Percentiles rank a stretch among this genome's conserved stretches.
Conservation (phyloP, 1,284 basidiomycete genomes). For the Heterobasidion irregulare region DNA sequence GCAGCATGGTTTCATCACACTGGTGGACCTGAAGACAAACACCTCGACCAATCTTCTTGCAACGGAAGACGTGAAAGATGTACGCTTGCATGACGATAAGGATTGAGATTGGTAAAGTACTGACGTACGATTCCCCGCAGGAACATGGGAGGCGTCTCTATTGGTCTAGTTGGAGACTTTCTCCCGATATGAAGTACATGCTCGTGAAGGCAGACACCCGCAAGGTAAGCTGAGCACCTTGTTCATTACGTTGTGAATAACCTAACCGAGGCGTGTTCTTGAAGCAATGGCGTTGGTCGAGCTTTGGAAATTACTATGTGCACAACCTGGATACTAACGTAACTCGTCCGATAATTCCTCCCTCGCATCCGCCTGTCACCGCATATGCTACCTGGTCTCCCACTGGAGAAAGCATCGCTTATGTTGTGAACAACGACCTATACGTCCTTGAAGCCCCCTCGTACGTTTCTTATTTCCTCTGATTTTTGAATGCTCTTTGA, state of each 20-base stretch:
- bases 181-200: constrained; percentile 82
- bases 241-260: neutral
- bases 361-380: constrained; percentile 59
- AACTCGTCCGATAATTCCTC: constrained; percentile 64
- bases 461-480: constrained; percentile 26
- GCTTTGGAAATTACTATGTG: constrained; percentile 84
- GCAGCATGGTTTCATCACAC: constrained; percentile 55
- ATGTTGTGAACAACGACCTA: constrained; percentile 76
- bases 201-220: constrained; percentile 66
- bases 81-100: constrained; percentile 20
- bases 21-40: constrained; percentile 77
- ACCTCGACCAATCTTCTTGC: constrained; percentile 55
- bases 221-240: constrained; percentile 41
- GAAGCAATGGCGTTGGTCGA: constrained; percentile 87
- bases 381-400: constrained; percentile 84
- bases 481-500: neutral
- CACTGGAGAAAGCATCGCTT: constrained; percentile 74
- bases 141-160: constrained; percentile 43
- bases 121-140: constrained; percentile 25
- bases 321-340: constrained; percentile 51
- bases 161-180: constrained; percentile 69
- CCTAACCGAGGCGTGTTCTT: neutral
- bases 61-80: constrained; percentile 53
- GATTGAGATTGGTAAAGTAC: neutral
- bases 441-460: constrained; percentile 64